These are phyloP conservation scores for Murraya paniculata DNA, from an alignment of 345 rosid species.

Conservation along the genomic window DNA sequence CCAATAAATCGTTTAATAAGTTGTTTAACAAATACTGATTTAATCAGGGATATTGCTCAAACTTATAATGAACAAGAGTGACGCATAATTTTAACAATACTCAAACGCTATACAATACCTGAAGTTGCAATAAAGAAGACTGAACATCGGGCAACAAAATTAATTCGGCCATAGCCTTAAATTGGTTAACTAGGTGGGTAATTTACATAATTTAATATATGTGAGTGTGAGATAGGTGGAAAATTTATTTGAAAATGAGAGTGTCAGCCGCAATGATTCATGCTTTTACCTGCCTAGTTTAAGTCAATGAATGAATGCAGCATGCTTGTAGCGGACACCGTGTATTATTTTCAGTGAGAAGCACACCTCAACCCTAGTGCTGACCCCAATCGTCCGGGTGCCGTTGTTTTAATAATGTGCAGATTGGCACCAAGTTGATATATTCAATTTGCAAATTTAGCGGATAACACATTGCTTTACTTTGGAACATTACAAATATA, in stretches of 20 bases:
- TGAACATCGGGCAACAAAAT: neutral
- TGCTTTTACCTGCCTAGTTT: neutral
- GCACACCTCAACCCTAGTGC: neutral
- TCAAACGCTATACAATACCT: no score
- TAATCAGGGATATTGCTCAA: neutral
- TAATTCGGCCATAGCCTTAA: neutral
- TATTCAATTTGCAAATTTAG: no score
- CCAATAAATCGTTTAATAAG: neutral
- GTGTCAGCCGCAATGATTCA: neutral
- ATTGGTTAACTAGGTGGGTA: neutral
- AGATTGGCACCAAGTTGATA: rapidly evolving
- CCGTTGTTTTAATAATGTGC: no score
- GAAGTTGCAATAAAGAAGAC: neutral
- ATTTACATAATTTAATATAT: neutral
- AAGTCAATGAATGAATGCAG: constrained; percentile 1
- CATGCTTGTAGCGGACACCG: neutral
- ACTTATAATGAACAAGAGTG: no score
- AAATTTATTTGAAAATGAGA: neutral
- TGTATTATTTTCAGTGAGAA: neutral
- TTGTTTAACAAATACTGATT: no score
- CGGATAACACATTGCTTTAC: no score
- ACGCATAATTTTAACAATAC: no score
- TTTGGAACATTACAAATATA: no score
- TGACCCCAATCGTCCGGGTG: neutral
- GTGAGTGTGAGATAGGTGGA: neutral